These are phyloP conservation scores for Colletotrichum tofieldiae DNA, from an alignment of 2,329 filamentous ascomycete species.

Conservation along the genomic window DNA sequence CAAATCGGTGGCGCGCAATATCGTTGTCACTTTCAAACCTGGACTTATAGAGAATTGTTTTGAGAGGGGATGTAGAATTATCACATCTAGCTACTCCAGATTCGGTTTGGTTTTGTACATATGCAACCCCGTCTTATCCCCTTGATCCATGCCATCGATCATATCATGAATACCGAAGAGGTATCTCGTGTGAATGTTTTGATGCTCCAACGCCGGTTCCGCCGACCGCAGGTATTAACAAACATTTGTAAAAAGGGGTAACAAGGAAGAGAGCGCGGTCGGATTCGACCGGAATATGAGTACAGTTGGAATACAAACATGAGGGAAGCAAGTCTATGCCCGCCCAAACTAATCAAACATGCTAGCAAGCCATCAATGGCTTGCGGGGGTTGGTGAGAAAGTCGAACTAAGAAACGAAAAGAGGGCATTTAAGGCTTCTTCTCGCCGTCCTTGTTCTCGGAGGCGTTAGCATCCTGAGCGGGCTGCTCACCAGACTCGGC, in stretches of 20 bases:
- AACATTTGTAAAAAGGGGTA: conserved; percentile 61
- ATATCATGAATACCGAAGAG: conserved; percentile 62
- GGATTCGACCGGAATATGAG: conserved; percentile 59
- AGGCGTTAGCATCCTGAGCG: conserved; percentile 72
- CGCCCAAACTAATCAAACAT: conserved; percentile 53
- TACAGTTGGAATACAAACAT: conserved; percentile 66
- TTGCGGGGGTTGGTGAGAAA: conserved; percentile 11
- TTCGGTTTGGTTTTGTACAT: conserved; percentile 61
- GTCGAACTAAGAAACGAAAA: conserved; percentile 47
- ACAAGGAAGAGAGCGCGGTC: conserved; percentile 50
- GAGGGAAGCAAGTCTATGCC: conserved; percentile 54
- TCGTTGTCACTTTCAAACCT: background rate
- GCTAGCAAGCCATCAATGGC: conserved; percentile 13
- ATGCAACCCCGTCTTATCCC: conserved; percentile 59
- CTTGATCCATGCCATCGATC: conserved; percentile 59
- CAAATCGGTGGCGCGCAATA: background rate
- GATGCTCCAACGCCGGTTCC: conserved; percentile 68
- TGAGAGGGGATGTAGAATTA: conserved; percentile 75
- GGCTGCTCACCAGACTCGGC: conserved; percentile 74
- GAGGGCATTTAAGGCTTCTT: conserved; percentile 72
- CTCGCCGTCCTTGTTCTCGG: conserved; percentile 77
- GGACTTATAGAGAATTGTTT: conserved; percentile 33
- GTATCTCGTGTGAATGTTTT: conserved; percentile 61
- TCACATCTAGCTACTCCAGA: conserved; percentile 60
- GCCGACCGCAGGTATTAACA: conserved; percentile 63